Percentiles rank a stretch among this genome's conserved stretches.
Evolutionary conservation across 257 asterid species (phyloP).

Genomic region (Mitragyna speciosa): DNA sequence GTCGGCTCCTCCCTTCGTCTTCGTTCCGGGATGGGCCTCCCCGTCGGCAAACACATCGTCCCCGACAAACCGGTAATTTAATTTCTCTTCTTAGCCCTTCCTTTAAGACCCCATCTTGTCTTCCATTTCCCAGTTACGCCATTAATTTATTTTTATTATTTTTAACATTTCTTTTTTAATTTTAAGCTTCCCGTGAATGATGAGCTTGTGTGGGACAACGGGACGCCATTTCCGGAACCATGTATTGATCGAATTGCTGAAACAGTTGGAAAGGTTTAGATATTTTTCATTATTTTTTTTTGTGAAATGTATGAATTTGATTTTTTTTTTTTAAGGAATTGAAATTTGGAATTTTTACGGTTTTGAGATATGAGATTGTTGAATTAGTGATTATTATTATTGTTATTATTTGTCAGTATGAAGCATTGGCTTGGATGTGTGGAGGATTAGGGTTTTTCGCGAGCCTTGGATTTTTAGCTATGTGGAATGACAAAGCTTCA

Average conservation of each 20-base stretch:
- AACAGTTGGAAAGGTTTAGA: constrained; percentile 83
- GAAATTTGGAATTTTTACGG: not conserved
- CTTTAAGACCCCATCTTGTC: not conserved
- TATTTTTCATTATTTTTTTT: not conserved
- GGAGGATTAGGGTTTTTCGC: constrained; percentile 81
- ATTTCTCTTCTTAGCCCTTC: not conserved
- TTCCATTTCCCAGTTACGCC: not conserved
- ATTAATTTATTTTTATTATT: not conserved
- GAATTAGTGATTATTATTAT: not conserved
- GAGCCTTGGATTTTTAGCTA: constrained; percentile 69
- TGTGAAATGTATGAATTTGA: not conserved
- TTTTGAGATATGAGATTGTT: not conserved
- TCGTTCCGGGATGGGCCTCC: constrained; percentile 95
- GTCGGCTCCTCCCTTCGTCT: constrained; percentile 71
- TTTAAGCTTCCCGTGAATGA: constrained; percentile 70
- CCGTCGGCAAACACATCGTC: constrained; percentile 88
- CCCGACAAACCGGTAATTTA: constrained; percentile 76
- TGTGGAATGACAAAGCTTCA: constrained; percentile 94
- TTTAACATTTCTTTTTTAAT: not conserved
- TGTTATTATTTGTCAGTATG: constrained; percentile 50
- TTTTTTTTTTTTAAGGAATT: not conserved
- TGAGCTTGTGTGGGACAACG: constrained; percentile 89
- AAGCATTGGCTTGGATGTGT: constrained; percentile 87
- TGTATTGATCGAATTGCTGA: constrained; percentile 93
- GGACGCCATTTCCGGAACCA: constrained; percentile 89